A percentile compares a stretch with the other conserved stretches of the same genome.
These are phyloP conservation scores for Acorus gramineus DNA, from an alignment of 106 monocot species.

Conservation along the genomic window DNA sequence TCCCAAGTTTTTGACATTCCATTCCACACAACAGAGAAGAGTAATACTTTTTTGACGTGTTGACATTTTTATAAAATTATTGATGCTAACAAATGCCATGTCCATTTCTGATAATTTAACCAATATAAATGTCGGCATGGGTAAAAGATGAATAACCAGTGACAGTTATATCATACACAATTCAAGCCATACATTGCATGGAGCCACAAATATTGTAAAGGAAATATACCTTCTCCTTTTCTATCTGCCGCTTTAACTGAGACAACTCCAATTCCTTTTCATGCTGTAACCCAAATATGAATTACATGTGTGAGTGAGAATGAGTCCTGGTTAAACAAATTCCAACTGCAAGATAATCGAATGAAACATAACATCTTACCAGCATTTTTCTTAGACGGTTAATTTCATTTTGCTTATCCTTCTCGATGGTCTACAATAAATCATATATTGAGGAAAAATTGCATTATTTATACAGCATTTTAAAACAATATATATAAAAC, in stretches of 20 bases:
- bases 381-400: constrained; percentile 37
- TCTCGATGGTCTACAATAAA: constrained; percentile 14
- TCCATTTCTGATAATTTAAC: too few relatives aligned
- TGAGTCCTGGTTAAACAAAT: not conserved
- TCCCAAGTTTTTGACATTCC: too few relatives aligned
- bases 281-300: constrained; percentile 21
- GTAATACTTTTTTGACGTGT: too few relatives aligned
- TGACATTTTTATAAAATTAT: too few relatives aligned
- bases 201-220: not conserved
- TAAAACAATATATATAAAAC: not conserved
- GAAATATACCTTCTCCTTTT: constrained; percentile 53
- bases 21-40: too few relatives aligned
- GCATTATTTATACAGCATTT: not conserved
- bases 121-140: too few relatives aligned
- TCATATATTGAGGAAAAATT: not conserved
- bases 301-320: constrained; percentile 1
- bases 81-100: too few relatives aligned
- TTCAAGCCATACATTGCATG: too few relatives aligned
- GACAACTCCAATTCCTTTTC: constrained; percentile 56
- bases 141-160: too few relatives aligned
- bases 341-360: not conserved
- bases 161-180: too few relatives aligned
- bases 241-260: constrained; percentile 45
- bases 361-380: constrained; percentile 19
- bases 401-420: constrained; percentile 22